Percentiles rank a stretch among this genome's conserved stretches.
These are phyloP conservation scores for Mycena amicta DNA, from an alignment of 768 basidiomycete species.

Conservation along the genomic window DNA sequence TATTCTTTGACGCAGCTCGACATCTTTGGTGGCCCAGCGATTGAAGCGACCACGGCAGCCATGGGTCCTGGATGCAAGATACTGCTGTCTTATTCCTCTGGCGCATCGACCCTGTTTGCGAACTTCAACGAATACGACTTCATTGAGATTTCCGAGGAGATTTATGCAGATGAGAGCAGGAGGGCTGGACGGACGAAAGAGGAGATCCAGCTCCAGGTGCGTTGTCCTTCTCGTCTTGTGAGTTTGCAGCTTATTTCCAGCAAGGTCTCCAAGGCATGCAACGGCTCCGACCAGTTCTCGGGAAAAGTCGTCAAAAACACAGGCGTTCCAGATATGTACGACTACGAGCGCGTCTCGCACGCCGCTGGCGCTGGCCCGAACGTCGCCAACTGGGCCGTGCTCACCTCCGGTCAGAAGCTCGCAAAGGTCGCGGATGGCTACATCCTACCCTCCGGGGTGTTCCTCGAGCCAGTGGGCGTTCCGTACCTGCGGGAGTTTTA, in stretches of 20 bases:
- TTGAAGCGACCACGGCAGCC: constrained; percentile 5
- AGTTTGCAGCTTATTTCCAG: background rate
- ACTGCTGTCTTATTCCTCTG: constrained; percentile 1
- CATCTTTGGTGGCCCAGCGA: background rate
- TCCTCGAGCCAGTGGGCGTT: constrained; percentile 3
- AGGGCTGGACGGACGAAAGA: constrained; percentile 10
- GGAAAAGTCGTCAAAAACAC: constrained; percentile 1
- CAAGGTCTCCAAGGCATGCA: constrained; percentile 1
- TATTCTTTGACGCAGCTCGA: constrained; percentile 6
- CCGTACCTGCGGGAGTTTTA: constrained; percentile 2
- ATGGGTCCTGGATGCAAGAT: constrained; percentile 16
- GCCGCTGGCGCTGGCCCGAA: background rate
- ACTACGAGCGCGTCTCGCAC: constrained; percentile 7
- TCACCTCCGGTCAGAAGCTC: background rate
- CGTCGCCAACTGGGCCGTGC: background rate
- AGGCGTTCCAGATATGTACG: constrained; percentile 17
- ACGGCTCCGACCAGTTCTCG: constrained; percentile 7
- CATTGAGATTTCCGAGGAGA: background rate
- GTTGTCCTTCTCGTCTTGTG: background rate
- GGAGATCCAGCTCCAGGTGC: constrained; percentile 4
- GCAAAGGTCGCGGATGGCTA: constrained; percentile 5
- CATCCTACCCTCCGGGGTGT: background rate
- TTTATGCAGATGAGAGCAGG: constrained; percentile 8
- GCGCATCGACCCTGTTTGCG: background rate
- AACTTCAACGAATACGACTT: constrained; percentile 11